Conservation (phyloP, 1,284 basidiomycete species). For the Cutaneotrichosporon cavernicola region DNA sequence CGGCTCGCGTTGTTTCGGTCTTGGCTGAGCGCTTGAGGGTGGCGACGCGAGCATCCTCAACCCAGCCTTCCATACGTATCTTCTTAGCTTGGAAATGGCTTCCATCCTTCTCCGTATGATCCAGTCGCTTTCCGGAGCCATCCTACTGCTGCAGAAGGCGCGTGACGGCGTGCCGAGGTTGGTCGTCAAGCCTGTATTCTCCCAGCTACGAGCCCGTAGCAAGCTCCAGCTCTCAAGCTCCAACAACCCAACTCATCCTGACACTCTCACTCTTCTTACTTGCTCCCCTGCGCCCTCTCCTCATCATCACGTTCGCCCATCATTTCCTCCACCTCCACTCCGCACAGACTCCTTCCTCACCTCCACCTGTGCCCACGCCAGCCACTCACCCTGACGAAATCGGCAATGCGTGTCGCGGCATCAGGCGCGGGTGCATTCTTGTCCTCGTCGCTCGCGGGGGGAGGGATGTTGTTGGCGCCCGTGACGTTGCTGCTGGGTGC, state of each 20-base stretch:
- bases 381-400: constrained; percentile 44
- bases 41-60: neutral
- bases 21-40: neutral
- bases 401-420: constrained; percentile 39
- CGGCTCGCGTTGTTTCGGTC: neutral
- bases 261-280: neutral
- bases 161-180: too few relatives aligned
- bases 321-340: neutral
- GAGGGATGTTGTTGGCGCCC: constrained; percentile 42
- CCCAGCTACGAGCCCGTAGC: too few relatives aligned
- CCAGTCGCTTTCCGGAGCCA: too few relatives aligned
- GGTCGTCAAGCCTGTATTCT: too few relatives aligned
- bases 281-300: too few relatives aligned
- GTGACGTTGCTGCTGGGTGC: constrained; percentile 16
- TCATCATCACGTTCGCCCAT: neutral
- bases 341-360: neutral
- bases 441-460: constrained; percentile 37
- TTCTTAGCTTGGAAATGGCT: too few relatives aligned
- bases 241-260: neutral
- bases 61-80: too few relatives aligned
- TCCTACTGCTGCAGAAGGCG: too few relatives aligned
- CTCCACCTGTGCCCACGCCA: neutral
- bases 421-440: constrained; percentile 43
- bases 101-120: too few relatives aligned
- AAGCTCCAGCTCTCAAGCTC: too few relatives aligned